A percentile compares a stretch with the other conserved stretches of the same genome.
These are phyloP conservation scores for Hansenula sp. DNA, from an alignment of 1,139 yeast genomes.

Conservation along the genomic window DNA sequence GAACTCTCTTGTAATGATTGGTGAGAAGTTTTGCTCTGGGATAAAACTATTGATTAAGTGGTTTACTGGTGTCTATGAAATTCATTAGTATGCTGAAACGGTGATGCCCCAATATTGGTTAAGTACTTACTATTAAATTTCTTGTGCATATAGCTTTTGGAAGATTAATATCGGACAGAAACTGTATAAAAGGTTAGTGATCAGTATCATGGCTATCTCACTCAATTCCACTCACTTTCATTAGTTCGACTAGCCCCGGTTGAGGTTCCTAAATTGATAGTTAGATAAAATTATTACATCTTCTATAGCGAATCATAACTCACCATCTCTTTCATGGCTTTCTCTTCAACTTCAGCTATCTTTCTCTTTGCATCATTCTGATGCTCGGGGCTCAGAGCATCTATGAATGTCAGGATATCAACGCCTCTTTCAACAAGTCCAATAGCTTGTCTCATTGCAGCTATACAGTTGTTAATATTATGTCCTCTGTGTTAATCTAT, in stretches of 20 bases:
- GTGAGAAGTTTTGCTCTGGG: slow-evolving; percentile 38
- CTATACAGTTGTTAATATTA: slow-evolving; percentile 20
- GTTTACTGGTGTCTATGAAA: slow-evolving; percentile 40
- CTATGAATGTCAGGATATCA: slow-evolving; percentile 49
- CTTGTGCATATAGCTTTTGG: slow-evolving; percentile 57
- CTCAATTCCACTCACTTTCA: slow-evolving; percentile 11
- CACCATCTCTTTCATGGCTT: slow-evolving; percentile 54
- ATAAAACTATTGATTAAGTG: slow-evolving; percentile 41
- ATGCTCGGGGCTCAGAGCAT: slow-evolving; percentile 32
- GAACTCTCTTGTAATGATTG: slow-evolving; percentile 55
- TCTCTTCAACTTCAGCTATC: slow-evolving; percentile 45
- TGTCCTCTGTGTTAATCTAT: neutral
- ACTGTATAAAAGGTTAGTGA: slow-evolving; percentile 1
- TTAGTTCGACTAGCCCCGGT: slow-evolving; percentile 33
- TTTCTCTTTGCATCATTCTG: slow-evolving; percentile 37
- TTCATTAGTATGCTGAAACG: neutral
- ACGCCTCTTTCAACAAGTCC: slow-evolving; percentile 38
- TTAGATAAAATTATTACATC: neutral
- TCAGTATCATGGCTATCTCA: neutral
- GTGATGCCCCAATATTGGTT: slow-evolving; percentile 4
- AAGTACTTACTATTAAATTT: slow-evolving; percentile 35
- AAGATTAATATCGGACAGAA: slow-evolving; percentile 20
- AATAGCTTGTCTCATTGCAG: slow-evolving; percentile 53
- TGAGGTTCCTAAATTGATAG: slow-evolving; percentile 34
- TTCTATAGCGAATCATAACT: neutral